Conservation (phyloP, 768 basidiomycete genomes). For the Leccinum aurantiacum region DNA sequence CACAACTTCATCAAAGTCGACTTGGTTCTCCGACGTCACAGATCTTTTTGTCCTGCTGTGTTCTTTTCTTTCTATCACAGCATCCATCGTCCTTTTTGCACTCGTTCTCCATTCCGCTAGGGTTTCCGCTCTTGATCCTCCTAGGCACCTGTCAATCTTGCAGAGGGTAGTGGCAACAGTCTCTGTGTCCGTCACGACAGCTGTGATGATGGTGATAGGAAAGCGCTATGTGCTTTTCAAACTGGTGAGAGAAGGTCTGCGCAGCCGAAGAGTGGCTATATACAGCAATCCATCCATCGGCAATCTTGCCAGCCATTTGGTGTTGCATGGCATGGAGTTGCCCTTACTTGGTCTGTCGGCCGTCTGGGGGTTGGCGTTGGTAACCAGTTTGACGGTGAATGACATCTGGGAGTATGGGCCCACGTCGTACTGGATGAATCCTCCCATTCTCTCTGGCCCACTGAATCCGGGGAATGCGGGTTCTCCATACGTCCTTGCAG, state of each 20-base stretch:
- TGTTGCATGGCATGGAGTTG: neutral
- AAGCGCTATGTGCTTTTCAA: neutral
- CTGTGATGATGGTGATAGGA: neutral
- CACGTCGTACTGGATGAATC: rapidly evolving
- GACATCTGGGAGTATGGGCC: neutral
- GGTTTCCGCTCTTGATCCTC: rapidly evolving
- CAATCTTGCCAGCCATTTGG: neutral
- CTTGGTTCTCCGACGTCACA: neutral
- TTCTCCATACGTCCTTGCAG: neutral
- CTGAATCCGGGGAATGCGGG: neutral
- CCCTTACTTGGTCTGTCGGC: slow-evolving; percentile 4
- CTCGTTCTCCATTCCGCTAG: neutral
- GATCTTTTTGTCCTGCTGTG: neutral
- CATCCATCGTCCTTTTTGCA: neutral
- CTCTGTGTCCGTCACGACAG: neutral
- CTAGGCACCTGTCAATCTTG: neutral
- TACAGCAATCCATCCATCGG: slow-evolving; percentile 3
- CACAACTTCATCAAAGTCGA: neutral
- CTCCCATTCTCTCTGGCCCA: neutral
- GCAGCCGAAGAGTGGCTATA: slow-evolving; percentile 4
- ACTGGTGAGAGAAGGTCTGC: neutral
- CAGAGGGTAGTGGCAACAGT: neutral
- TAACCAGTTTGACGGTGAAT: neutral
- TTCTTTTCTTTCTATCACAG: neutral
- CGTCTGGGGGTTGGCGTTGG: neutral